A percentile compares a stretch with the other conserved stretches of the same genome.
Conservation (phyloP, 2,329 filamentous ascomycete genomes). For the Akanthomyces dipterigenus region DNA sequence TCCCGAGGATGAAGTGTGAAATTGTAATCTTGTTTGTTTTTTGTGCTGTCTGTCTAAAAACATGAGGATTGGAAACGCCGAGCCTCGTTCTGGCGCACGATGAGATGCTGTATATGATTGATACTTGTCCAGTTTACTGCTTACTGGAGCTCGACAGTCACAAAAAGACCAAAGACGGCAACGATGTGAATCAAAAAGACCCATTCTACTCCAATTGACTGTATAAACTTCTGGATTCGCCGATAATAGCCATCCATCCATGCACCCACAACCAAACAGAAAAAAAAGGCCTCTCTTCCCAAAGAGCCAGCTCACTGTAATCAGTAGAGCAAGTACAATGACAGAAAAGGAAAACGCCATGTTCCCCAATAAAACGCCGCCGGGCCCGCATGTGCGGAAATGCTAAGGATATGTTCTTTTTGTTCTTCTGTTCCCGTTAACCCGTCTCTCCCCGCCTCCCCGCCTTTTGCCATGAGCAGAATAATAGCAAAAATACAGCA, state of each 20-base stretch:
- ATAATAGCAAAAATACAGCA: background rate
- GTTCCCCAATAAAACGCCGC: constrained; percentile 10
- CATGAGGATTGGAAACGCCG: no score
- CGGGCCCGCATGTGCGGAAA: constrained; percentile 9
- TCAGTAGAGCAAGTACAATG: constrained; percentile 12
- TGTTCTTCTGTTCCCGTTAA: background rate
- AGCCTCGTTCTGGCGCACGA: no score
- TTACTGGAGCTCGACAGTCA: background rate
- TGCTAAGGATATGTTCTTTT: constrained; percentile 9
- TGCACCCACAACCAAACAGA: constrained; percentile 1
- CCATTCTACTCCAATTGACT: constrained; percentile 10
- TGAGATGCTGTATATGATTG: no score
- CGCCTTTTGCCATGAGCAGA: background rate
- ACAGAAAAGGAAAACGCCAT: constrained; percentile 7
- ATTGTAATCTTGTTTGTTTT: no score
- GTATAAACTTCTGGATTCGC: constrained; percentile 2
- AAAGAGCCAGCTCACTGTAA: background rate
- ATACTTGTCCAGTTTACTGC: no score
- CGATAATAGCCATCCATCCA: constrained; percentile 1
- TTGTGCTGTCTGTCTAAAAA: no score
- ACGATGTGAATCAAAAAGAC: background rate
- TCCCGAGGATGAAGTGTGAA: background rate
- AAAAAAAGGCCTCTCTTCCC: background rate
- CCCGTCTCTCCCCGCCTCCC: background rate
- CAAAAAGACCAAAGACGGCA: background rate